phyloP scores from a whole-genome alignment of 75 land plant genomes.

The Isoetes taiwanensis region DNA sequence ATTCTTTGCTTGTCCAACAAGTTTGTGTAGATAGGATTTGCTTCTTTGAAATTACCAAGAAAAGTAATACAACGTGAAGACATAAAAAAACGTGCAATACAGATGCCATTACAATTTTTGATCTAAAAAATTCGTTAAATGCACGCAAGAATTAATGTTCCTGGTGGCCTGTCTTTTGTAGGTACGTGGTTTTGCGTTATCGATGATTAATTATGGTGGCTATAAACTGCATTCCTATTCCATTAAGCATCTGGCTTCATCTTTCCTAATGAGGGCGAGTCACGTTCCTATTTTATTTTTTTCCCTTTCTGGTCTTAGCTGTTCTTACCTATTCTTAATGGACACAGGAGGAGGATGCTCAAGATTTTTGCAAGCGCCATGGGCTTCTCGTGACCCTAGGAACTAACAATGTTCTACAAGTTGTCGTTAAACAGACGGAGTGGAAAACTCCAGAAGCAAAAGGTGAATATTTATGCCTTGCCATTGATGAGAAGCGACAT shows the following conservation, averaged over 20 bases:
- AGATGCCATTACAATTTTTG: neutral
- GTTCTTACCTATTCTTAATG: neutral
- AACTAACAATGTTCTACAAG: too few species aligned
- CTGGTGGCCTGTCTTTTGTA: conserved; percentile 9
- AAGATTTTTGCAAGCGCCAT: conserved; percentile 43
- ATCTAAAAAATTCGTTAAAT: neutral
- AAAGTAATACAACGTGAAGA: neutral
- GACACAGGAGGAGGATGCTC: conserved; percentile 47
- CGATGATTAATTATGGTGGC: conserved; percentile 44
- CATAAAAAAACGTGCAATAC: neutral
- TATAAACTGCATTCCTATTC: conserved; percentile 89
- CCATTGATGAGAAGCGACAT: too few species aligned
- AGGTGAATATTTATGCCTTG: too few species aligned
- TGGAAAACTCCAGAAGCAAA: too few species aligned
- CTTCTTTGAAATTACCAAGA: neutral
- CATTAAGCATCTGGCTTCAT: conserved; percentile 36
- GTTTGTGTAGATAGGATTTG: neutral
- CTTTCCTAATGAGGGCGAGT: conserved; percentile 50
- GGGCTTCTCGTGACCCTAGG: too few species aligned
- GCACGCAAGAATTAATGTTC: neutral
- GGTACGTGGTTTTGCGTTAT: conserved; percentile 51
- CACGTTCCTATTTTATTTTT: neutral
- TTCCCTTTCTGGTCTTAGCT: neutral
- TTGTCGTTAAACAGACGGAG: too few species aligned
- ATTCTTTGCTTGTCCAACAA: too few species aligned